Percentiles rank a stretch among this genome's conserved stretches.
Conservation (phyloP, 768 basidiomycete genomes). For the Harrya chromipes region DNA sequence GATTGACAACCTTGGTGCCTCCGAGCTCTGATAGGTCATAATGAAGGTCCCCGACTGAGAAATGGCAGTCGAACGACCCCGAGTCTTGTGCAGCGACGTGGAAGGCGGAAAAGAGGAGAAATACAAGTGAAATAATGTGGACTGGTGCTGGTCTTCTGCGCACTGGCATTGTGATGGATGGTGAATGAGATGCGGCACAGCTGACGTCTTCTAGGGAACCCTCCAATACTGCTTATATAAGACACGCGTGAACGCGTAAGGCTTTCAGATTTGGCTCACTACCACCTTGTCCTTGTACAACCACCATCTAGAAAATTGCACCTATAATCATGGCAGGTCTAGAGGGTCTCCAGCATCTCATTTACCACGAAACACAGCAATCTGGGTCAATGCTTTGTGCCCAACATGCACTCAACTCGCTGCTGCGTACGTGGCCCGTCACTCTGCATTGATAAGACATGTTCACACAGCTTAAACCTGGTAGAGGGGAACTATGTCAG, state of each 20-base stretch:
- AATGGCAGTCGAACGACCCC: constrained; percentile 51
- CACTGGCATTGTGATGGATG: constrained; percentile 18
- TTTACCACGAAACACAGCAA: constrained; percentile 82
- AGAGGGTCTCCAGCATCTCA: constrained; percentile 48
- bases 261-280: constrained; percentile 14
- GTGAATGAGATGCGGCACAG: neutral
- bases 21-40: constrained; percentile 61
- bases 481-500: constrained; percentile 50
- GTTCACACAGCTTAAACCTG: constrained; percentile 13
- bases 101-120: constrained; percentile 21
- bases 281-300: constrained; percentile 9
- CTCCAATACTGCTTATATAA: constrained; percentile 20
- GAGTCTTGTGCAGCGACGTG: constrained; percentile 37
- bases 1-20: constrained; percentile 48
- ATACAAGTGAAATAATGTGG: constrained; percentile 9
- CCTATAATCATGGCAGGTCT: constrained; percentile 51
- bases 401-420: constrained; percentile 79
- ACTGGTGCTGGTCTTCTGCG: constrained; percentile 10
- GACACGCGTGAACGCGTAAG: constrained; percentile 32
- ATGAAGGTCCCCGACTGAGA: constrained; percentile 37
- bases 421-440: constrained; percentile 54
- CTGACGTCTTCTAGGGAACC: neutral
- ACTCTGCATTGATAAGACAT: constrained; percentile 44
- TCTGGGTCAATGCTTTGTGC: constrained; percentile 81
- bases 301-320: constrained; percentile 11